phyloP scores from a whole-genome alignment of 2,329 filamentous ascomycete genomes.

The Lachnellula arida region DNA sequence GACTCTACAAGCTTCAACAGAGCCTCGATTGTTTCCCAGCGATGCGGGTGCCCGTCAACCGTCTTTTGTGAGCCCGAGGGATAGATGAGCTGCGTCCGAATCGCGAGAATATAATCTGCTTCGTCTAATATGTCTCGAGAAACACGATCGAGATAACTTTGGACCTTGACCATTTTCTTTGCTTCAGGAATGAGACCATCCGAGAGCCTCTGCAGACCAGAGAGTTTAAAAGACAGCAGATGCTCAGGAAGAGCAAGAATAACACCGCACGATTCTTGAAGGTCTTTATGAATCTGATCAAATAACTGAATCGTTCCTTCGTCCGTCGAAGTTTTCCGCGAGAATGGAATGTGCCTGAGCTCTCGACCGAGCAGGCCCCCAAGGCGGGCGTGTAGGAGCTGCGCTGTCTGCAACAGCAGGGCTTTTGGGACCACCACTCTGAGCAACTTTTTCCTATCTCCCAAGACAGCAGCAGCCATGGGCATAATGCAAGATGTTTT shows the following conservation, averaged over 20 bases:
- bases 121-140: slow-evolving; percentile 51
- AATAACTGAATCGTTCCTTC: slow-evolving; percentile 31
- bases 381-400: slow-evolving; percentile 40
- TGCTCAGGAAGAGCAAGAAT: slow-evolving; percentile 49
- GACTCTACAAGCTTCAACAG: slow-evolving; percentile 30
- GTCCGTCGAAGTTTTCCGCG: slow-evolving; percentile 37
- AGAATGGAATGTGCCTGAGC: slow-evolving; percentile 44
- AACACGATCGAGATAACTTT: slow-evolving; percentile 39
- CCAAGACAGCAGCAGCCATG: slow-evolving; percentile 44
- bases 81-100: slow-evolving; percentile 39
- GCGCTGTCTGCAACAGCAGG: slow-evolving; percentile 41
- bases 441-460: slow-evolving; percentile 37
- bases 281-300: slow-evolving; percentile 35
- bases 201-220: slow-evolving; percentile 43
- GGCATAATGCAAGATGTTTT: slow-evolving; percentile 56
- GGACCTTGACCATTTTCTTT: slow-evolving; percentile 38
- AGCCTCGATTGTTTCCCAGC: slow-evolving; percentile 33
- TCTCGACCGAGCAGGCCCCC: slow-evolving; percentile 40
- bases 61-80: slow-evolving; percentile 34
- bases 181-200: slow-evolving; percentile 37
- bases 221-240: slow-evolving; percentile 48
- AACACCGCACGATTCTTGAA: slow-evolving; percentile 36
- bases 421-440: slow-evolving; percentile 43
- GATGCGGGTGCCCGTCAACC: slow-evolving; percentile 36
- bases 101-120: slow-evolving; percentile 37